Evolutionary conservation across 2,329 filamentous ascomycete genomes (phyloP), one percentile per base, ranked within the genome.

Genomic region (Pseudopyricularia javanii): DNA sequence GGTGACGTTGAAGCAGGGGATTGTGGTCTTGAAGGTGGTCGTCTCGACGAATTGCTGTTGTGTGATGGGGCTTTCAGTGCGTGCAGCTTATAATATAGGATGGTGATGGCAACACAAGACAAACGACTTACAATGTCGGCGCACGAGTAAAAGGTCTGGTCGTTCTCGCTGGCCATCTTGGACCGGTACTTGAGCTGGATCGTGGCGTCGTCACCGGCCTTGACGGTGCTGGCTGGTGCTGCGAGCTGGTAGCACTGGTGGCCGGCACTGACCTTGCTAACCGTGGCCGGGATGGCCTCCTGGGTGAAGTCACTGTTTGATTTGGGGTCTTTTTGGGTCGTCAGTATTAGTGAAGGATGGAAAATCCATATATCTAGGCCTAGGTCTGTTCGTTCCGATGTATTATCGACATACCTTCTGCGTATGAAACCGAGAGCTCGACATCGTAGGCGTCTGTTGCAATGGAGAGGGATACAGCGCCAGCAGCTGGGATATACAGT

Each of bases 1-100:
- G 1, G 66, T 70, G 22, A 66, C 64, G 57, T 70, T 69, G 62
- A 70, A 69, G 60, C 67, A 69, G n/a, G 65, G 65, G 7, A 64
- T 59, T 17, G 58, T 55, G 7, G 57, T 50, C 4, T 54, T 57
- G 54, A 70, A 65, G 45, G 63, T 58, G 28, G 58, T 51, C 6
- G 58, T 47, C 40, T 65, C 59, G 33, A 68, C 65, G 49, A 67
- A 64, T 40, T 47, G 50, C 48, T 50, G 37, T 11, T 22, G 37
- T n/a, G n/a, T n/a, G n/a, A n/a, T n/a, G n/a, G n/a, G n/a, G n/a
- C n/a, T n/a, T n/a, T n/a, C n/a, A n/a, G n/a, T n/a, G n/a, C 37
- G 17, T 12, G n/a, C 3, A 15, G 20, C 49, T 47, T 4, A 47
- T 26, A 9, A 54, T 50, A 48, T 56, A 53, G 7, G 26, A 15